These are phyloP conservation scores for Coemansia sp. DNA, from an alignment of 192 early-diverging fungal species.

Conservation along the genomic window DNA sequence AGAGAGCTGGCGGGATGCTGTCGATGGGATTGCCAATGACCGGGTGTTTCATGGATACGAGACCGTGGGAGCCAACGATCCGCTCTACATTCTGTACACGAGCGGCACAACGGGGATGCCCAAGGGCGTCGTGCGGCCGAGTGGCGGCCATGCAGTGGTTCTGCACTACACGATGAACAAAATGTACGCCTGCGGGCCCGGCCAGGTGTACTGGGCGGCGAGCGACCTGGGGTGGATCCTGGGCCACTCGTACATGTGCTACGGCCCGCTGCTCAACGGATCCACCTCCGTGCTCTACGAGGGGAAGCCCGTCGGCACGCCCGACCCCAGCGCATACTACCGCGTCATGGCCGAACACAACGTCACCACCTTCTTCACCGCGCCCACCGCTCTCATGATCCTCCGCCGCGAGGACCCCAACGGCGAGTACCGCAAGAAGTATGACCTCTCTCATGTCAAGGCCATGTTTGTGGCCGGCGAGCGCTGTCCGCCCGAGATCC, in stretches of 20 bases:
- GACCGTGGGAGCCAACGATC: slow-evolving; percentile 61
- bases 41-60: slow-evolving; percentile 40
- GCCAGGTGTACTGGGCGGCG: slow-evolving; percentile 77
- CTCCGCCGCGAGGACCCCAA: slow-evolving; percentile 75
- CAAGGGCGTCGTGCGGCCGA: slow-evolving; percentile 59
- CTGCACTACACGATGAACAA: slow-evolving; percentile 67
- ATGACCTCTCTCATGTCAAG: slow-evolving; percentile 63
- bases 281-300: slow-evolving; percentile 80
- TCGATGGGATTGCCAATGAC: slow-evolving; percentile 28
- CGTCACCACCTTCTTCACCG: slow-evolving; percentile 72
- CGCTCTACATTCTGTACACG: slow-evolving; percentile 81
- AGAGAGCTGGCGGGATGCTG: slow-evolving; percentile 46
- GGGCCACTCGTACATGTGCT: slow-evolving; percentile 81
- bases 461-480: slow-evolving; percentile 80
- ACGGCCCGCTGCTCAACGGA: slow-evolving; percentile 76
- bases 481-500: slow-evolving; percentile 76
- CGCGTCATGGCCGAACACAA: slow-evolving; percentile 72
- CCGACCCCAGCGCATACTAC: slow-evolving; percentile 78
- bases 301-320: slow-evolving; percentile 80
- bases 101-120: slow-evolving; percentile 76
- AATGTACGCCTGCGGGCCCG: slow-evolving; percentile 68
- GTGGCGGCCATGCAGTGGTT: slow-evolving; percentile 72
- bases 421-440: slow-evolving; percentile 52
- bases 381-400: slow-evolving; percentile 84
- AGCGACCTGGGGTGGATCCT: slow-evolving; percentile 91